Conservation (phyloP, 1,284 basidiomycete genomes). For the Sanghuangporus weigelae region DNA sequence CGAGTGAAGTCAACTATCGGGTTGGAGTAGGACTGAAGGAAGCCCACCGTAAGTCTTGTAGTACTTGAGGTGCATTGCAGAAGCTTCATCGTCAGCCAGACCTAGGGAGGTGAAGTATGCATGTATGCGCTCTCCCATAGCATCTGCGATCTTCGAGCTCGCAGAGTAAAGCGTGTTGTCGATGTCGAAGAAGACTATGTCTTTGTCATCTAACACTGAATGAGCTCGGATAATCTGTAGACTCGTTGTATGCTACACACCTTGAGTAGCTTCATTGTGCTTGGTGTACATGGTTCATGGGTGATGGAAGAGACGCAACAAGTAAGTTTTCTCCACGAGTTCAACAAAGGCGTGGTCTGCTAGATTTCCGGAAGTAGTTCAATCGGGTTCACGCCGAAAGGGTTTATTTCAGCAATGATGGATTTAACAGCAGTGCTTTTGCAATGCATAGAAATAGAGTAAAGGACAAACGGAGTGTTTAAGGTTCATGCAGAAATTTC, state of each 20-base stretch:
- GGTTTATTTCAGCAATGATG: too few relatives aligned
- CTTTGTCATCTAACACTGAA: slow-evolving; percentile 41
- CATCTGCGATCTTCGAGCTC: slow-evolving; percentile 67
- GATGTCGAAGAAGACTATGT: slow-evolving; percentile 78
- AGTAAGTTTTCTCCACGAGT: not conserved
- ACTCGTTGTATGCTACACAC: slow-evolving; percentile 34
- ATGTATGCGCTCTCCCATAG: slow-evolving; percentile 80
- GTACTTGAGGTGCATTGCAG: slow-evolving; percentile 68
- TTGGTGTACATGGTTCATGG: slow-evolving; percentile 20
- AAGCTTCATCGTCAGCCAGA: slow-evolving; percentile 63
- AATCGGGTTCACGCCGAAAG: too few relatives aligned
- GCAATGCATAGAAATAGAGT: too few relatives aligned
- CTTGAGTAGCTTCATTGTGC: slow-evolving; percentile 24
- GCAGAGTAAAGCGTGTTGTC: slow-evolving; percentile 85
- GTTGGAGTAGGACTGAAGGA: not conserved
- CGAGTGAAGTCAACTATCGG: not conserved
- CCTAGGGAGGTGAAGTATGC: slow-evolving; percentile 76
- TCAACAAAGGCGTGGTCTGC: not conserved
- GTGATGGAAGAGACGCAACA: not conserved
- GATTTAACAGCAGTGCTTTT: not conserved
- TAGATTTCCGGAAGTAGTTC: too few relatives aligned
- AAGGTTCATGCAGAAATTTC: not conserved
- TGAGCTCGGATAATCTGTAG: not conserved
- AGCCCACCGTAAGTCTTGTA: slow-evolving; percentile 65
- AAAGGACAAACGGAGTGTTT: not conserved